phyloP scores from a whole-genome alignment of 2,329 filamentous ascomycete genomes.

The Fusarium drepaniforme region DNA sequence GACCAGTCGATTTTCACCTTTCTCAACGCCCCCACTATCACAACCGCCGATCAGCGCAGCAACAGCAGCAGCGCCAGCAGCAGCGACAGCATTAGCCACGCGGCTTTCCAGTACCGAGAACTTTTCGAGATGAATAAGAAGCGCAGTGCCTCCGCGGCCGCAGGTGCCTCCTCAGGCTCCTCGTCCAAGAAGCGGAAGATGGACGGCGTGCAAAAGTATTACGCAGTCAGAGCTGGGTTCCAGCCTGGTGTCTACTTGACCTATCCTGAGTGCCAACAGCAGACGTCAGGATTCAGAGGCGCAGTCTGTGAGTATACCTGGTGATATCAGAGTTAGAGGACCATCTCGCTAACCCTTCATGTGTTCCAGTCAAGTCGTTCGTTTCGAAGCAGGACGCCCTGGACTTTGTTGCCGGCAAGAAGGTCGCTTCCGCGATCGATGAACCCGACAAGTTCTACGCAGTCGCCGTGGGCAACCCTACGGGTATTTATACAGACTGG shows the following conservation, averaged over 20 bases:
- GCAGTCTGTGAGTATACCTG: conserved; percentile 72
- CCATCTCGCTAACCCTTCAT: conserved; percentile 17
- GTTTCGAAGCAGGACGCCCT: conserved; percentile 79
- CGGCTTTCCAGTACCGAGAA: conserved; percentile 7
- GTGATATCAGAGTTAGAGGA: neutral
- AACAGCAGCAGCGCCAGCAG: conserved; percentile 10
- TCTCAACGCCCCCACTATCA: conserved; percentile 18
- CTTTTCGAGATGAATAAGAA: conserved; percentile 47
- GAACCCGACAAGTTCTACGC: conserved; percentile 68
- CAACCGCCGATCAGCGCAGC: conserved; percentile 11
- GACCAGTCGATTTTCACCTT: conserved; percentile 43
- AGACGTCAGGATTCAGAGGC: conserved; percentile 71
- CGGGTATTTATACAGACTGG: conserved; percentile 76
- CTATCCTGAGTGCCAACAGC: conserved; percentile 71
- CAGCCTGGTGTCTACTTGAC: conserved; percentile 71
- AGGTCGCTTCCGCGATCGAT: conserved; percentile 52
- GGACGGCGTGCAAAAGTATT: conserved; percentile 67
- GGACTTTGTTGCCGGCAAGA: conserved; percentile 76
- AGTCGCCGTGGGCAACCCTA: conserved; percentile 68
- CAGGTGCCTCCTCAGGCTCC: conserved; percentile 26
- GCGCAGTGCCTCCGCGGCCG: conserved; percentile 39
- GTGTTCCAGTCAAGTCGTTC: conserved; percentile 81
- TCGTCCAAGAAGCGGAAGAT: conserved; percentile 62
- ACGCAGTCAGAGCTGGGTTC: conserved; percentile 70
- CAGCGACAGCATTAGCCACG: conserved; percentile 8